Conservation (phyloP, 441 rosid genomes). For the Macaranga tanarius region DNA sequence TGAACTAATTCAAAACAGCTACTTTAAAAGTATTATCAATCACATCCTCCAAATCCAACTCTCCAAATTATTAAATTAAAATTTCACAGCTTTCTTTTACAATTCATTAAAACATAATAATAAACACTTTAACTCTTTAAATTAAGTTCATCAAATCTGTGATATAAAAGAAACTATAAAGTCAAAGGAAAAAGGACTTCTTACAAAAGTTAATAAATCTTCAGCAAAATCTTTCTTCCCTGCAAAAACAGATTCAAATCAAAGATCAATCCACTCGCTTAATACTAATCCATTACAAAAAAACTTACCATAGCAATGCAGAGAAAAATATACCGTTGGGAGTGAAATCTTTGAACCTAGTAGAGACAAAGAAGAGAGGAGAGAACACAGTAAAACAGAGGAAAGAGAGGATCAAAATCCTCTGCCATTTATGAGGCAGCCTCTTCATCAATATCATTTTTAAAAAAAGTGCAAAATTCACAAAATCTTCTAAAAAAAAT, state of each 20-base stretch:
- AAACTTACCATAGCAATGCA: background rate
- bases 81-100: too few relatives aligned
- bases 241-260: constrained; percentile 38
- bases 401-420: constrained; percentile 72
- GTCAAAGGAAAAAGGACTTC: constrained; percentile 28
- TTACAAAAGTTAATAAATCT: constrained; percentile 58
- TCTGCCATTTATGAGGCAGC: constrained; percentile 59
- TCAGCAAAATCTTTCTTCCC: constrained; percentile 62
- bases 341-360: constrained; percentile 47
- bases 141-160: background rate
- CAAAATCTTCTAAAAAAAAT: background rate
- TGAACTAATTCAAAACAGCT: background rate
- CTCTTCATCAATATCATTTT: constrained; percentile 64
- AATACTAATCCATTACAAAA: background rate
- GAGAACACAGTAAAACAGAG: constrained; percentile 68
- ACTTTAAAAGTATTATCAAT: background rate
- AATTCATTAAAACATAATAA: too few relatives aligned
- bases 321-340: constrained; percentile 43
- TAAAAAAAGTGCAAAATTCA: background rate
- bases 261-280: constrained; percentile 24
- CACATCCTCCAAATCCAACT: background rate
- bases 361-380: constrained; percentile 65
- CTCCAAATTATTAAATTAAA: too few relatives aligned
- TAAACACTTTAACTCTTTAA: too few relatives aligned
- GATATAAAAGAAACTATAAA: background rate